Evolutionary conservation across 208 protist species (phyloP).

Genomic region (Acanthamoeba polyphaga): DNA sequence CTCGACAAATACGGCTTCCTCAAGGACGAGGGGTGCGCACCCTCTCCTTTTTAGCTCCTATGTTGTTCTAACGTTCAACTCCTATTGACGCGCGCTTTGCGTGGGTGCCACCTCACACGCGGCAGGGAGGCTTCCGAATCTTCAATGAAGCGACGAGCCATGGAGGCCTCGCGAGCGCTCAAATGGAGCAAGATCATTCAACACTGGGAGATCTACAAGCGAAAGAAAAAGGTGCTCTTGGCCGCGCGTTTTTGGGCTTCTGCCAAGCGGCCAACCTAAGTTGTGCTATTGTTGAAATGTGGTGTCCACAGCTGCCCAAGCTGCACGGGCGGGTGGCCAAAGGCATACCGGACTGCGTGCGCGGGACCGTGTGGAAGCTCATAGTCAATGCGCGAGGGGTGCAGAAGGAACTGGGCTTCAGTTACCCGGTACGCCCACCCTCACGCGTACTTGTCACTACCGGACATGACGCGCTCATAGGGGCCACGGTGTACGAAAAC

Average conservation of each 20-base stretch:
- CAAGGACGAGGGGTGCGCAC: neutral
- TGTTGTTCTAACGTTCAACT: too few relatives aligned
- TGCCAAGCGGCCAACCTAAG: too few relatives aligned
- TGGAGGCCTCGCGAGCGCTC: slow-evolving; percentile 10
- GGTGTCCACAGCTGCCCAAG: neutral
- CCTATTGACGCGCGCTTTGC: too few relatives aligned
- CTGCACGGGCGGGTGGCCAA: slow-evolving; percentile 12
- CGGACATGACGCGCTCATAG: neutral
- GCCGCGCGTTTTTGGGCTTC: neutral
- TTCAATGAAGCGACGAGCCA: neutral
- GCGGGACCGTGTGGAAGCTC: neutral
- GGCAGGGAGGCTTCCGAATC: neutral
- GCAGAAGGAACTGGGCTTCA: neutral
- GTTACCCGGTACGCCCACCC: neutral
- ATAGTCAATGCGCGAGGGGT: neutral
- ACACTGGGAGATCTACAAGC: slow-evolving; percentile 1
- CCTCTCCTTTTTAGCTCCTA: neutral
- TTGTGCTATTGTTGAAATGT: too few relatives aligned
- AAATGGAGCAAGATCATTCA: slow-evolving; percentile 18
- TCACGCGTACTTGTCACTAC: neutral
- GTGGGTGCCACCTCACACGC: too few relatives aligned
- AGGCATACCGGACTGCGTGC: slow-evolving; percentile 33
- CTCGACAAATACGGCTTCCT: slow-evolving; percentile 26
- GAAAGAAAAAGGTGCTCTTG: neutral
- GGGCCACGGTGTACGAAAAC: neutral